Conservation (phyloP, 768 basidiomycete genomes). For the Kwoniella bestiolae region DNA sequence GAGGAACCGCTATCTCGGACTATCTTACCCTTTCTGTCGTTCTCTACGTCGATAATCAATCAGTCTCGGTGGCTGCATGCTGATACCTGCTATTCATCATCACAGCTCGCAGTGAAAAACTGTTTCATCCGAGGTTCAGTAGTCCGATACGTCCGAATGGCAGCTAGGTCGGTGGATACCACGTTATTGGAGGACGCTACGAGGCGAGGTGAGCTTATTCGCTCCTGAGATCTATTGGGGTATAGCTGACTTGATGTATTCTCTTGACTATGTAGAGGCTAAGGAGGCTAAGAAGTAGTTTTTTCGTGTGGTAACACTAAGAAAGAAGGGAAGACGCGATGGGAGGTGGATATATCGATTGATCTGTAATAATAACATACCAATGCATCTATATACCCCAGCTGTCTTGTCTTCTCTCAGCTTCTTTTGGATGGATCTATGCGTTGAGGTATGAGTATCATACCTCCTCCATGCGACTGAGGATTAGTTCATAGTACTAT, state of each 20-base stretch:
- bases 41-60: too few species aligned
- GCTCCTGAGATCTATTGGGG: neutral
- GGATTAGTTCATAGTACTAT: too few species aligned
- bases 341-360: neutral
- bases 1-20: too few species aligned
- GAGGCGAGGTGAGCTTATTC: slow-evolving; percentile 72
- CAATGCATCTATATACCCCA: slow-evolving; percentile 29
- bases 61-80: neutral
- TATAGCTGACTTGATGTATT: slow-evolving; percentile 12
- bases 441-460: too few species aligned
- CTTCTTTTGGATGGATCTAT: too few species aligned
- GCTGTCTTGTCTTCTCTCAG: neutral
- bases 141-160: slow-evolving; percentile 94
- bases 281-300: slow-evolving; percentile 53
- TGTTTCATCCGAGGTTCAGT: slow-evolving; percentile 99
- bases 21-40: too few species aligned
- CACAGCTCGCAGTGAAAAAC: slow-evolving; percentile 96
- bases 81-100: neutral
- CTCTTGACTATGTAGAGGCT: slow-evolving; percentile 39
- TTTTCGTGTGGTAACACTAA: too few species aligned
- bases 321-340: neutral
- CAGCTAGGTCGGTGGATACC: slow-evolving; percentile 90
- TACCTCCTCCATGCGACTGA: too few species aligned
- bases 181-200: slow-evolving; percentile 96
- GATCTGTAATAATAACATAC: slow-evolving; percentile 14